Percentiles rank a stretch among this genome's conserved stretches.
phyloP scores from a whole-genome alignment of 2,329 filamentous ascomycete genomes.

The Fusarium algeriense region DNA sequence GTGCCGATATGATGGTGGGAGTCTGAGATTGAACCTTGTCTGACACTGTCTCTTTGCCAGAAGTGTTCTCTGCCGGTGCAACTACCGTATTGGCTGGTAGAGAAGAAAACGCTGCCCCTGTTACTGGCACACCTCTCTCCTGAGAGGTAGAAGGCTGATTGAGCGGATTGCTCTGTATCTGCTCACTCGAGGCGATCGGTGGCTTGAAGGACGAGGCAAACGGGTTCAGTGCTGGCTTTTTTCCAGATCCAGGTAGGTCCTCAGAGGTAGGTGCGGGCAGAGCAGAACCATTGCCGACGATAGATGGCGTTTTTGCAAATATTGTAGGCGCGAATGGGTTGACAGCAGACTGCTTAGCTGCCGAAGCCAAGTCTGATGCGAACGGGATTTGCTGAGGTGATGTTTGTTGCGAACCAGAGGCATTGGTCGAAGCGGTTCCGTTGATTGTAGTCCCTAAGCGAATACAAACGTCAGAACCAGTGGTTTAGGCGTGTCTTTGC shows the following conservation, averaged over 20 bases:
- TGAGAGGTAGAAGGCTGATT: slow-evolving; percentile 4
- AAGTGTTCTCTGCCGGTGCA: not conserved
- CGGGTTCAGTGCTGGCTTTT: slow-evolving; percentile 21
- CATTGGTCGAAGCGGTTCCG: slow-evolving; percentile 32
- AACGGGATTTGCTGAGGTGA: slow-evolving; percentile 43
- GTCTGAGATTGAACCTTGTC: not conserved
- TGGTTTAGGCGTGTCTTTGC: slow-evolving; percentile 45
- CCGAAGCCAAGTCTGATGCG: slow-evolving; percentile 17
- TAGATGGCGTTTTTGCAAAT: slow-evolving; percentile 11
- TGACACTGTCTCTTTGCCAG: slow-evolving; percentile 5
- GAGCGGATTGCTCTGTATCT: slow-evolving; percentile 27
- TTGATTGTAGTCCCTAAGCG: slow-evolving; percentile 46
- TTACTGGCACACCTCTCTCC: not conserved
- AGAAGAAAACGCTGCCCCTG: slow-evolving; percentile 19
- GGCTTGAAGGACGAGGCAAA: slow-evolving; percentile 31
- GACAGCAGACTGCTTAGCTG: slow-evolving; percentile 12
- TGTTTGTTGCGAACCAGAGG: slow-evolving; percentile 35
- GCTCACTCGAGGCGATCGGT: not conserved
- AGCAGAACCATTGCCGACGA: slow-evolving; percentile 11
- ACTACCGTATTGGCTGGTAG: slow-evolving; percentile 6
- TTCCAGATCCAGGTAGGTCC: slow-evolving; percentile 4
- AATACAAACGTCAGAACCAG: slow-evolving; percentile 48
- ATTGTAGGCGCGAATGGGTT: slow-evolving; percentile 40
- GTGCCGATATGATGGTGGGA: not conserved
- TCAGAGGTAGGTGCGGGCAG: slow-evolving; percentile 5